These are phyloP conservation scores for Rhodofomes roseus DNA, from an alignment of 1,284 basidiomycete species.

Conservation along the genomic window DNA sequence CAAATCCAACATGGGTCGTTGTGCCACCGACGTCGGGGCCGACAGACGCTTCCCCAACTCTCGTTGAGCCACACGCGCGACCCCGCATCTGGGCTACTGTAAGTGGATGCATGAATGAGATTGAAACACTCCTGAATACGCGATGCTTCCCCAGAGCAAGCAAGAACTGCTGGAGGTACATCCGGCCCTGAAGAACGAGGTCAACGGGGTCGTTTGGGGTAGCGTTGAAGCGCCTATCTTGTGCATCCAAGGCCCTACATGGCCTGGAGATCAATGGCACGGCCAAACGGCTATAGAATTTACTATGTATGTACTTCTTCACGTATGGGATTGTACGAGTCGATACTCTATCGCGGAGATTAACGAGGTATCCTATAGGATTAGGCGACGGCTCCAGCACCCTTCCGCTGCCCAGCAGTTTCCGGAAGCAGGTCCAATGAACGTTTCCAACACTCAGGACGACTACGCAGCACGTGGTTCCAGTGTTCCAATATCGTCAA, in stretches of 20 bases:
- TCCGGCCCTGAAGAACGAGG: constrained; percentile 8
- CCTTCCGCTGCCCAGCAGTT: background rate
- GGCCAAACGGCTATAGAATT: constrained; percentile 13
- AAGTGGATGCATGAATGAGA: background rate
- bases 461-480: too few species aligned
- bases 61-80: background rate
- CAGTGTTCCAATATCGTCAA: background rate
- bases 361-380: background rate
- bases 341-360: background rate
- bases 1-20: background rate
- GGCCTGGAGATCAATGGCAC: constrained; percentile 13
- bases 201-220: constrained; percentile 11
- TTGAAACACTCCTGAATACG: background rate
- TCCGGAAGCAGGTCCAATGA: background rate
- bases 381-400: background rate
- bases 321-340: background rate
- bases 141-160: constrained; percentile 10
- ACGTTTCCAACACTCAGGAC: background rate
- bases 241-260: constrained; percentile 12
- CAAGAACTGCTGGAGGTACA: constrained; percentile 13
- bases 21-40: background rate
- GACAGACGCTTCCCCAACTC: background rate
- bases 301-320: constrained; percentile 12
- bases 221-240: constrained; percentile 13
- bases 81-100: constrained; percentile 10